phyloP scores from a whole-genome alignment of 2,329 filamentous ascomycete genomes.

The Microsporum audouinii region DNA sequence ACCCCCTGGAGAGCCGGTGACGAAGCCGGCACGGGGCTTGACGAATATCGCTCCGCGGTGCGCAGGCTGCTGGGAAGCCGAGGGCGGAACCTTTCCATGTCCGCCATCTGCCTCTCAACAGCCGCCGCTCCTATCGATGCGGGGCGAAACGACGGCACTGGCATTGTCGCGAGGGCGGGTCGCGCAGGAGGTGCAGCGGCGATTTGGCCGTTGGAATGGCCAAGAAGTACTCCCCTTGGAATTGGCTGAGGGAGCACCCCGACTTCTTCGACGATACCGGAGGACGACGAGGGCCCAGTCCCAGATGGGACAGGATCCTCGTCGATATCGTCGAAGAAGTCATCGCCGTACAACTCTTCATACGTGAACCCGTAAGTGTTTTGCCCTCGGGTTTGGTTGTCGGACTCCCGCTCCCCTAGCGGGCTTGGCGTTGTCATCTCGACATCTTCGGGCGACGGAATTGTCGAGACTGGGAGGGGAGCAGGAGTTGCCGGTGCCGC shows the following conservation, averaged over 20 bases:
- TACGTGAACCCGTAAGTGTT: conserved; percentile 24
- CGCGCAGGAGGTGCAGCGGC: conserved; percentile 1
- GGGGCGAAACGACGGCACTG: conserved; percentile 14
- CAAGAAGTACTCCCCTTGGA: conserved; percentile 1
- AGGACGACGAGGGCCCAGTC: background rate
- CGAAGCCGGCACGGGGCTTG: conserved; percentile 7
- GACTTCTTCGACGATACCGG: background rate
- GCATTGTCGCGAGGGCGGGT: conserved; percentile 12
- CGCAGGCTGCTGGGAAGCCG: conserved; percentile 29
- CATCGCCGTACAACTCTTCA: conserved; percentile 20
- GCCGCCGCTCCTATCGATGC: conserved; percentile 20
- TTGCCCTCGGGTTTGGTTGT: conserved; percentile 4
- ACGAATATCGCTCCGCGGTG: conserved; percentile 9
- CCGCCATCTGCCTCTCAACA: conserved; percentile 27
- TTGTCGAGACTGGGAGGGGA: background rate
- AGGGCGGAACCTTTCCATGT: conserved; percentile 34
- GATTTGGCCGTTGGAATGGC: conserved; percentile 3
- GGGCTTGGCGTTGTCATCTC: conserved; percentile 4
- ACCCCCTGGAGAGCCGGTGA: background rate
- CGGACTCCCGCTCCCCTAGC: background rate
- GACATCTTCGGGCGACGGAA: background rate
- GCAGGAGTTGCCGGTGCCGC: background rate
- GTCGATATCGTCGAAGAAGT: conserved; percentile 9
- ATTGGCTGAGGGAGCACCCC: conserved; percentile 2
- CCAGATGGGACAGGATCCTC: conserved; percentile 5